Conservation (phyloP, 2,329 filamentous ascomycete species). For the Aureobasidium sp. region DNA sequence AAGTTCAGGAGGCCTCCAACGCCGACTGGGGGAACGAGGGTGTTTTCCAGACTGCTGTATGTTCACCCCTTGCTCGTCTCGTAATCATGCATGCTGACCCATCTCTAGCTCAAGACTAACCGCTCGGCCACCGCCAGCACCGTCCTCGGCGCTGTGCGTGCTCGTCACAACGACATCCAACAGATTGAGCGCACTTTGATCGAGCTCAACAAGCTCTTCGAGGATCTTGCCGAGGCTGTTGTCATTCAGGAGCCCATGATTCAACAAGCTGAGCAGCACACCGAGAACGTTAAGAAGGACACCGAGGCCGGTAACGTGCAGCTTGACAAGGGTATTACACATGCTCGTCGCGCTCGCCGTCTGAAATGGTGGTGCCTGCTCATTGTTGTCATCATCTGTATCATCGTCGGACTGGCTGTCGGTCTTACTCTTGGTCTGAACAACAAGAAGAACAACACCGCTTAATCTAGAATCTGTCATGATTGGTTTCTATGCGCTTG, state of each 20-base stretch:
- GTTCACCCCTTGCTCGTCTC: conserved; percentile 26
- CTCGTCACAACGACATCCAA: conserved; percentile 76
- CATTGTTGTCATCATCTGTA: conserved; percentile 44
- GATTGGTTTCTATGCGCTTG: background rate
- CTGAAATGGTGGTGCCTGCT: conserved; percentile 76
- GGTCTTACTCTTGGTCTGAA: conserved; percentile 43
- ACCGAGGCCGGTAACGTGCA: conserved; percentile 63
- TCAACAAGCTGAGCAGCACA: conserved; percentile 56
- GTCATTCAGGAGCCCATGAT: conserved; percentile 64
- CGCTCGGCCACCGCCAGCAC: conserved; percentile 65
- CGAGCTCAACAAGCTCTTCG: conserved; percentile 64
- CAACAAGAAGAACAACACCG: background rate
- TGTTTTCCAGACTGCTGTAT: conserved; percentile 75
- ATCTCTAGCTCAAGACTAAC: conserved; percentile 61
- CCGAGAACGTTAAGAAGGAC: conserved; percentile 58
- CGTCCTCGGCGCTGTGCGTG: conserved; percentile 70
- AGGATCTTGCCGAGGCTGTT: conserved; percentile 67
- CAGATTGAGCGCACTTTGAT: conserved; percentile 69
- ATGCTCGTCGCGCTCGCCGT: conserved; percentile 60
- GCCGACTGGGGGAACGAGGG: conserved; percentile 71
- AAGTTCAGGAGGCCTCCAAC: conserved; percentile 62
- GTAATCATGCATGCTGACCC: background rate
- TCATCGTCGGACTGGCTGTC: conserved; percentile 44
- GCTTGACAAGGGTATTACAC: conserved; percentile 60
- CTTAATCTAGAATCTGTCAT: background rate